Conservation (phyloP, 352 stramenopile species). For the Globisporangium solare region DNA sequence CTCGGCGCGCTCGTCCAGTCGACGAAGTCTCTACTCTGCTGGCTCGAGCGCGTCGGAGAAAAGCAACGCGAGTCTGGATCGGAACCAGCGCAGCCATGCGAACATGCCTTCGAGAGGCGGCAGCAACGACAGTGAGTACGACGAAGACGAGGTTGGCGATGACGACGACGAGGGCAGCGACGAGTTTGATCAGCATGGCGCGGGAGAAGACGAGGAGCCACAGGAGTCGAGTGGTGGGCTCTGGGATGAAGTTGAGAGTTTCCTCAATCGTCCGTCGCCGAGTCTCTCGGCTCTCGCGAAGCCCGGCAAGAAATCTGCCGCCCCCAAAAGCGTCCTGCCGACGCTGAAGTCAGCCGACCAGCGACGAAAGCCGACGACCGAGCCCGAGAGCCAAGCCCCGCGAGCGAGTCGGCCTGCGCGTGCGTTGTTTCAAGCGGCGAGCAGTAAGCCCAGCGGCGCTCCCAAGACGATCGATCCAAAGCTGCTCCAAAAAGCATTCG, state of each 20-base stretch:
- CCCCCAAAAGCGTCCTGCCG: constrained; percentile 31
- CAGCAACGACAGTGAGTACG: constrained; percentile 8
- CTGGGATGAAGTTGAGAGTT: constrained; percentile 73
- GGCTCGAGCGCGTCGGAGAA: constrained; percentile 32
- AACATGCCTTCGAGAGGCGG: neutral
- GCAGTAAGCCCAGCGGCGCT: constrained; percentile 9
- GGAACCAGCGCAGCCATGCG: constrained; percentile 20
- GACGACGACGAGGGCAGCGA: constrained; percentile 10
- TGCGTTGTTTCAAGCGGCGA: constrained; percentile 3
- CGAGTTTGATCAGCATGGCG: constrained; percentile 11
- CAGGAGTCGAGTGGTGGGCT: constrained; percentile 42
- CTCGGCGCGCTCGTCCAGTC: constrained; percentile 38
- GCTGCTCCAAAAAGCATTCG: constrained; percentile 72
- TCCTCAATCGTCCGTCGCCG: constrained; percentile 66
- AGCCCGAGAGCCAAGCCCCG: constrained; percentile 24
- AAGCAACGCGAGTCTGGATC: constrained; percentile 24
- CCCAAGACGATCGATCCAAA: constrained; percentile 49
- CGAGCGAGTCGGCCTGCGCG: constrained; percentile 18
- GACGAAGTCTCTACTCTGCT: constrained; percentile 38
- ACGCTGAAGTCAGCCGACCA: constrained; percentile 25
- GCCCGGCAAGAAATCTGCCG: constrained; percentile 14
- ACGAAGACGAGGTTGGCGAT: constrained; percentile 17
- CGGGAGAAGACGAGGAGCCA: constrained; percentile 28
- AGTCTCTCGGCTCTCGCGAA: constrained; percentile 45
- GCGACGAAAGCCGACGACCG: constrained; percentile 8